Percentiles rank a stretch among this genome's conserved stretches.
Evolutionary conservation across 1,284 basidiomycete genomes (phyloP).

Genomic region (Ustilago loliicola): DNA sequence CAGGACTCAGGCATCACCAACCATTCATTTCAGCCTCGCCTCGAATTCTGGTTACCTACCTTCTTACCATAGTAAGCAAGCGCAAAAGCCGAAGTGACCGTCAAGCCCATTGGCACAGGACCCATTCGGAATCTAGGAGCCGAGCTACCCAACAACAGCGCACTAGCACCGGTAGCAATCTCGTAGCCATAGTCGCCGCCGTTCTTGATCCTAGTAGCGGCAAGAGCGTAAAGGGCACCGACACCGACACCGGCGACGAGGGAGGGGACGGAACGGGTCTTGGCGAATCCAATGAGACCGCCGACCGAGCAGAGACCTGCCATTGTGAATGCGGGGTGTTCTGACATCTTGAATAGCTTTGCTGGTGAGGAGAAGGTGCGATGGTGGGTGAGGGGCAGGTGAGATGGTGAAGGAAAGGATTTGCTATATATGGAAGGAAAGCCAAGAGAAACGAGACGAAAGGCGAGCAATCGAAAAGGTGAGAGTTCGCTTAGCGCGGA

Average conservation of each 20-base stretch:
- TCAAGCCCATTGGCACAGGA: slow-evolving; percentile 80
- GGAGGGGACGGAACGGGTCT: slow-evolving; percentile 74
- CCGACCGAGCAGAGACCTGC: slow-evolving; percentile 80
- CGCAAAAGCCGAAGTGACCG: slow-evolving; percentile 77
- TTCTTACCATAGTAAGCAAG: slow-evolving; percentile 80
- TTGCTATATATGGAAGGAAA: slow-evolving; percentile 2
- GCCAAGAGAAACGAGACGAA: background rate
- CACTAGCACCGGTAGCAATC: slow-evolving; percentile 78
- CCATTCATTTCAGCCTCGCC: no score
- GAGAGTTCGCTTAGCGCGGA: slow-evolving; percentile 8
- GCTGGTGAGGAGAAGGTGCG: background rate
- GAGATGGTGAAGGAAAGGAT: background rate
- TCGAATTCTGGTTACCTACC: slow-evolving; percentile 21
- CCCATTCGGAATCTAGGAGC: slow-evolving; percentile 81
- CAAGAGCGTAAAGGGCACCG: slow-evolving; percentile 74
- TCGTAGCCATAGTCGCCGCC: slow-evolving; percentile 80
- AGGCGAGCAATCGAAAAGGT: background rate
- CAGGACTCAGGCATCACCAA: no score
- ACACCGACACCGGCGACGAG: slow-evolving; percentile 84
- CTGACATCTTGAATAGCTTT: slow-evolving; percentile 75
- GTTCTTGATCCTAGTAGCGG: slow-evolving; percentile 76
- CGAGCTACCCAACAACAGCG: slow-evolving; percentile 82
- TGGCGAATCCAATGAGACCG: slow-evolving; percentile 75
- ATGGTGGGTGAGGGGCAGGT: background rate
- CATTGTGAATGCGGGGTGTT: slow-evolving; percentile 83